Conservation (phyloP, 768 basidiomycete genomes). For the Boletus vinaceobasis region DNA sequence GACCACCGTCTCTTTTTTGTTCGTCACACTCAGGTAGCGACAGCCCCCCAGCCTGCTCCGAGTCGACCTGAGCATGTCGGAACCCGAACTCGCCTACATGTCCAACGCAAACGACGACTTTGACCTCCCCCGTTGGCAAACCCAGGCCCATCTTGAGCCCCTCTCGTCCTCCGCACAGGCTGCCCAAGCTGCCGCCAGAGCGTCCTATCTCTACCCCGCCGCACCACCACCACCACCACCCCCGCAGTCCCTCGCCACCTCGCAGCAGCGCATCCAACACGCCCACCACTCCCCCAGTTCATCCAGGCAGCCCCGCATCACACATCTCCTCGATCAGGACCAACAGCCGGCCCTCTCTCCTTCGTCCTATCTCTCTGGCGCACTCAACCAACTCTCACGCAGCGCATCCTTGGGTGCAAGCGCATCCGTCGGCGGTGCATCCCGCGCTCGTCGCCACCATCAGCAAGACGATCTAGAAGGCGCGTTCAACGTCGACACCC, state of each 20-base stretch:
- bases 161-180: slow-evolving; percentile 61
- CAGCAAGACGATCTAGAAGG: slow-evolving; percentile 67
- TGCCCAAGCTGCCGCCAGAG: slow-evolving; percentile 43
- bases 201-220: slow-evolving; percentile 52
- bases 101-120: slow-evolving; percentile 77
- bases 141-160: slow-evolving; percentile 42
- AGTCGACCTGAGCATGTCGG: slow-evolving; percentile 50
- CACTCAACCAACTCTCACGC: slow-evolving; percentile 55
- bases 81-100: slow-evolving; percentile 74
- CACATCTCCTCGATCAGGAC: slow-evolving; percentile 67
- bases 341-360: slow-evolving; percentile 42
- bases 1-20: neutral
- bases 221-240: slow-evolving; percentile 46
- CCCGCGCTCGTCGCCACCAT: slow-evolving; percentile 62
- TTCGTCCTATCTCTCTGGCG: slow-evolving; percentile 47
- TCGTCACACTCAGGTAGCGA: neutral
- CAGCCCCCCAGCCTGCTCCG: neutral
- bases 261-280: slow-evolving; percentile 47
- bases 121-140: slow-evolving; percentile 61
- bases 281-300: slow-evolving; percentile 45
- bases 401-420: slow-evolving; percentile 62
- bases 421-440: slow-evolving; percentile 37
- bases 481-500: slow-evolving; percentile 39
- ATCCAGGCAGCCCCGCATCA: slow-evolving; percentile 57
- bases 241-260: slow-evolving; percentile 39